Base-by-base conservation (phyloP, 352 stramenopile species). In the Phytophthora pluvialis region DNA sequence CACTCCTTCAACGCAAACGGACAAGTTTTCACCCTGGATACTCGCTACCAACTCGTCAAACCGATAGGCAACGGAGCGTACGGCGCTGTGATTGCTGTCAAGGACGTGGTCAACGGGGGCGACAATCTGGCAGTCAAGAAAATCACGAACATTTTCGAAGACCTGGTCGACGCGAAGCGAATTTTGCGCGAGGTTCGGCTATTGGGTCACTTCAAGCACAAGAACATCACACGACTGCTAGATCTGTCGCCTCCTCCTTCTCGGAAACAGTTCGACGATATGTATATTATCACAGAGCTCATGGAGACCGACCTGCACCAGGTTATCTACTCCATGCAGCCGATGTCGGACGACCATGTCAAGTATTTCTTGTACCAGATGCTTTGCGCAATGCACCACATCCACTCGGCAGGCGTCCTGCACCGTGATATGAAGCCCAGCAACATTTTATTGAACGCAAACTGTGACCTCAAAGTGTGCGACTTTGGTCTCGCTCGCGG, bases 161-260 rank as follows among this genome's bases (percentile, higher is more conserved):
- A 99, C 73, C 88, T 99, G 43, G 97, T 99, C 50, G 97, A 99
- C 77, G 97, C 97, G 13, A 99, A 99, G 73, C 88, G 97, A 16
- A 99, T 99, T 67, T 75, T 99, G 28, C 81, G 97, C 12, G 97
- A 98, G 69, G 95, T 98, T 59, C 76, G 86, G 13, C 59, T 97
- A 25, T 47, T 97, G 26, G 73, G 78, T 12, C 86, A 95, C 47
- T 93, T 98, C 88, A 70, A 80, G 21, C 89, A 95, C 70, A 91
- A 97, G 72, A 97, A 98, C 70, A 97, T 99, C 69, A 97, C 98
- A 15, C 65, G 77, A 15, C 81, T 99, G 61, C 67, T 92, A 8
- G 94, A 98, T 78, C 86, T 98, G 73, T 87, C 95, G 73, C 88
- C 93, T 16, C 94, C 96, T 36, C 78, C 75, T 53, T 95, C 91